phyloP scores from a whole-genome alignment of 2,329 filamentous ascomycete genomes.

The Claviceps cyperi region DNA sequence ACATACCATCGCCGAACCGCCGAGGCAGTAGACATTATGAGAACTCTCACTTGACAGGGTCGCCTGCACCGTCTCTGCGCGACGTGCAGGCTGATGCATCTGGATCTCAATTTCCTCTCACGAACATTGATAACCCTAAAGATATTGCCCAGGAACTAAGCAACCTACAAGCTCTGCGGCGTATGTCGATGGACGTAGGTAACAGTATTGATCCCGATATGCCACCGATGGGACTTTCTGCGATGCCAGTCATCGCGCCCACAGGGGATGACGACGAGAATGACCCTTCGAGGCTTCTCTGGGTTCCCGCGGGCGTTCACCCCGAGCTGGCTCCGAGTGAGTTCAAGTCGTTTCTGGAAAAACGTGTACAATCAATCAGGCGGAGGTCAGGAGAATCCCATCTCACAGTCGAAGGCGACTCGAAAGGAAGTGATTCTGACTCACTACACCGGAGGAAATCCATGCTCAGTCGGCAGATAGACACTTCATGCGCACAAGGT shows the following conservation, averaged over 20 bases:
- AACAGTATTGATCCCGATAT: slow-evolving; percentile 61
- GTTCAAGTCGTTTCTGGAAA: slow-evolving; percentile 93
- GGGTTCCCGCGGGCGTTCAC: slow-evolving; percentile 89
- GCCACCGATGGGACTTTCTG: slow-evolving; percentile 51
- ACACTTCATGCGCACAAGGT: slow-evolving; percentile 46
- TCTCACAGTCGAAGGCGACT: slow-evolving; percentile 39
- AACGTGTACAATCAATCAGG: slow-evolving; percentile 78
- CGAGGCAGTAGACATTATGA: slow-evolving; percentile 28
- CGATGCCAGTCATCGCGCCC: slow-evolving; percentile 59
- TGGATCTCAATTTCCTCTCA: slow-evolving; percentile 56
- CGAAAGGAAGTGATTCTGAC: slow-evolving; percentile 39
- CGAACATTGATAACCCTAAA: slow-evolving; percentile 79
- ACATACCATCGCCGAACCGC: slow-evolving; percentile 24
- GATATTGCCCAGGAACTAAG: slow-evolving; percentile 85
- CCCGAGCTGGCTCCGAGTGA: slow-evolving; percentile 90
- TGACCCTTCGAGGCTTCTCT: slow-evolving; percentile 77
- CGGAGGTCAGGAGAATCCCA: slow-evolving; percentile 62
- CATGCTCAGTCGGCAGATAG: slow-evolving; percentile 85
- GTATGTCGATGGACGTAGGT: slow-evolving; percentile 88
- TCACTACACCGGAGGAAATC: slow-evolving; percentile 76
- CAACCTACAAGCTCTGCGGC: slow-evolving; percentile 77
- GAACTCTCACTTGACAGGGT: slow-evolving; percentile 28
- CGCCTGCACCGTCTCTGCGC: slow-evolving; percentile 38
- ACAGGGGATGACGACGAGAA: slow-evolving; percentile 66
- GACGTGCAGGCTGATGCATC: slow-evolving; percentile 49